Conservation (phyloP, 306 rosid species). For the Citrullus amarus region DNA sequence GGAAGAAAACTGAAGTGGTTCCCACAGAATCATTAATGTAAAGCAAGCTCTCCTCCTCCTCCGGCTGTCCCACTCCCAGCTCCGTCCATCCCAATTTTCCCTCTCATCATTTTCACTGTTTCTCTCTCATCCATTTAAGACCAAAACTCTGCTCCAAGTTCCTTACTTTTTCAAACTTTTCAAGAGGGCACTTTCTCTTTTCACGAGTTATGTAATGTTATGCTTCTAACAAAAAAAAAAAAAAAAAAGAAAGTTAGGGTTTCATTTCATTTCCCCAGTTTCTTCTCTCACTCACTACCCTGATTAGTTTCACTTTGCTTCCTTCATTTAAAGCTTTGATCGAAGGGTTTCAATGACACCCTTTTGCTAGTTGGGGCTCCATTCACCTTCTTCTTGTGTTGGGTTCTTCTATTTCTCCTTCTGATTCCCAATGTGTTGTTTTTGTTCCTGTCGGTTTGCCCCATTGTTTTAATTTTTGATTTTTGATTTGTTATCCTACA, state of each 20-base stretch:
- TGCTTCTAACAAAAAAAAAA: neutral
- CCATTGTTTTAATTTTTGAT: neutral
- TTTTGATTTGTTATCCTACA: neutral
- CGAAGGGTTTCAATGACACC: neutral
- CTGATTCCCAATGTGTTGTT: neutral
- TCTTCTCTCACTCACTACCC: neutral
- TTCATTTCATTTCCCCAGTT: neutral
- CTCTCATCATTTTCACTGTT: neutral
- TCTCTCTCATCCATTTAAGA: neutral
- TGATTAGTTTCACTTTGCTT: neutral
- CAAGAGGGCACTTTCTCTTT: neutral
- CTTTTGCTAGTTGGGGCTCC: neutral
- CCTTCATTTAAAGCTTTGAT: neutral
- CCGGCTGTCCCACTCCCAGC: neutral
- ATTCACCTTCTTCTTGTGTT: neutral
- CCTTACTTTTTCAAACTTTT: conserved; percentile 5
- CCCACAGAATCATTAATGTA: conserved; percentile 6
- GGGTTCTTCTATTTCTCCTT: neutral
- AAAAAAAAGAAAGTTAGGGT: neutral
- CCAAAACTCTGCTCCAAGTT: conserved; percentile 2
- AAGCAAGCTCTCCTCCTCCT: conserved; percentile 1
- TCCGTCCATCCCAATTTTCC: neutral
- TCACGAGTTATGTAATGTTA: conserved; percentile 4
- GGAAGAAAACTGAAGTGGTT: neutral
- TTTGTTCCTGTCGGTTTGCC: neutral